Conservation (phyloP, 2,329 filamentous ascomycete species). For the Aspergillus sp. region DNA sequence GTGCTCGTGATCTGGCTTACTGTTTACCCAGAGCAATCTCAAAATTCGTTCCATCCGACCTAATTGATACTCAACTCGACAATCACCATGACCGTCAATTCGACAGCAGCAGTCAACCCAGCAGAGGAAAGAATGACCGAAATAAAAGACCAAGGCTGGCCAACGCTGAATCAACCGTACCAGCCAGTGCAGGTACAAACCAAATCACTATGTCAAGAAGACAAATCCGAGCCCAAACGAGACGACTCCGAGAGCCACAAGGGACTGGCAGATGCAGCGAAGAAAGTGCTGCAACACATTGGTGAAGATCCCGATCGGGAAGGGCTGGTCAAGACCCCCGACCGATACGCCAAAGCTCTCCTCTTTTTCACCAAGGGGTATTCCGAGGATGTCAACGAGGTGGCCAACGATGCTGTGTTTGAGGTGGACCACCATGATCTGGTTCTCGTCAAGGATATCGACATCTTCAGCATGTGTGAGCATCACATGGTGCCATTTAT, state of each 20-base stretch:
- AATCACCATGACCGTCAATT: neutral
- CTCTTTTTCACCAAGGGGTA: constrained; percentile 91
- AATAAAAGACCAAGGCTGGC: neutral
- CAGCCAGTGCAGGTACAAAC: neutral
- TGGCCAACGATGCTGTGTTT: constrained; percentile 87
- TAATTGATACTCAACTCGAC: too few species aligned
- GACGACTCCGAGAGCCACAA: neutral
- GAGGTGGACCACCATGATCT: constrained; percentile 90
- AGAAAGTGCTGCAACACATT: constrained; percentile 50
- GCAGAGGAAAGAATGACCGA: neutral
- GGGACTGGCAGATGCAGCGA: neutral
- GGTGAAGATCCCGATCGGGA: constrained; percentile 58
- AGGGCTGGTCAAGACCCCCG: constrained; percentile 58
- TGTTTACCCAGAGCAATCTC: too few species aligned
- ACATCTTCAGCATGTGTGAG: constrained; percentile 86
- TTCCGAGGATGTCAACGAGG: constrained; percentile 78
- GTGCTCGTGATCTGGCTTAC: too few species aligned
- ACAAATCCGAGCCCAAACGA: neutral
- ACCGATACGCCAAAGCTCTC: constrained; percentile 86
- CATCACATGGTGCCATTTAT: constrained; percentile 91
- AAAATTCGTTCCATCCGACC: too few species aligned
- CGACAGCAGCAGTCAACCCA: neutral
- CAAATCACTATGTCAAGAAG: neutral
- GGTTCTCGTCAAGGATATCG: constrained; percentile 92
- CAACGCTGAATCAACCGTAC: neutral